These are phyloP conservation scores for Lineolata rhizophorae DNA, from an alignment of 495 filamentous ascomycete genomes.

Conservation along the genomic window DNA sequence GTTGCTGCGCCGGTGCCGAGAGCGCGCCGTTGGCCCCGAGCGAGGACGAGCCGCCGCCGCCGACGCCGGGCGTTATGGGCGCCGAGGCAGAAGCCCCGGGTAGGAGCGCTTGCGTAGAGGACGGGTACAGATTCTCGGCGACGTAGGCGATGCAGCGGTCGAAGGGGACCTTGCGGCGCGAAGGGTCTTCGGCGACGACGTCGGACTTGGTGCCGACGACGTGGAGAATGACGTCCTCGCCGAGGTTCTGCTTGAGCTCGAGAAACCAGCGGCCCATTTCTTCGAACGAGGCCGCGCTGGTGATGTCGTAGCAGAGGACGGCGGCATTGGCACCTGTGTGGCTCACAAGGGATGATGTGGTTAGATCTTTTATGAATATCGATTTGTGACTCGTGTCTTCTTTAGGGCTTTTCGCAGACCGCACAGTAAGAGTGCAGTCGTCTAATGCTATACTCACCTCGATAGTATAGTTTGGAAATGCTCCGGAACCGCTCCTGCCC, in stretches of 20 bases:
- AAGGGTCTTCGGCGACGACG: conserved; percentile 62
- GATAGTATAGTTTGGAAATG: conserved; percentile 82
- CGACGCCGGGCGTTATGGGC: conserved; percentile 40
- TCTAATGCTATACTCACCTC: conserved; percentile 7
- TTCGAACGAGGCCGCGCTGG: conserved; percentile 60
- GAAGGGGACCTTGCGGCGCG: conserved; percentile 61
- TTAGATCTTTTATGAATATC: not conserved
- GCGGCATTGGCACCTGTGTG: conserved; percentile 71
- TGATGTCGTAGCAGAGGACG: conserved; percentile 88
- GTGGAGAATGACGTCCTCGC: conserved; percentile 65
- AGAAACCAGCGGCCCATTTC: conserved; percentile 87
- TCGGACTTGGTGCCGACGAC: conserved; percentile 93
- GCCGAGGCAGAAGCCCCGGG: conserved; percentile 7
- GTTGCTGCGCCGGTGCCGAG: not conserved
- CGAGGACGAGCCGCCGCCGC: conserved; percentile 14
- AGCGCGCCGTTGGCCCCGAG: not conserved
- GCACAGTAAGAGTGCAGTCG: not conserved
- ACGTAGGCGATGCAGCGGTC: conserved; percentile 89
- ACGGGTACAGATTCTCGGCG: conserved; percentile 65
- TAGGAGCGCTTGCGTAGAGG: conserved; percentile 10
- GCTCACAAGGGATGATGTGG: too few relatives aligned
- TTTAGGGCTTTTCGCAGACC: not conserved
- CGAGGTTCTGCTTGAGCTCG: conserved; percentile 51
- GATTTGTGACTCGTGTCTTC: not conserved
- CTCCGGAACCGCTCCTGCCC: conserved; percentile 89